Evolutionary conservation across 805 yeast genomes (phyloP).

Genomic region (Monosporozyma aquatica): DNA sequence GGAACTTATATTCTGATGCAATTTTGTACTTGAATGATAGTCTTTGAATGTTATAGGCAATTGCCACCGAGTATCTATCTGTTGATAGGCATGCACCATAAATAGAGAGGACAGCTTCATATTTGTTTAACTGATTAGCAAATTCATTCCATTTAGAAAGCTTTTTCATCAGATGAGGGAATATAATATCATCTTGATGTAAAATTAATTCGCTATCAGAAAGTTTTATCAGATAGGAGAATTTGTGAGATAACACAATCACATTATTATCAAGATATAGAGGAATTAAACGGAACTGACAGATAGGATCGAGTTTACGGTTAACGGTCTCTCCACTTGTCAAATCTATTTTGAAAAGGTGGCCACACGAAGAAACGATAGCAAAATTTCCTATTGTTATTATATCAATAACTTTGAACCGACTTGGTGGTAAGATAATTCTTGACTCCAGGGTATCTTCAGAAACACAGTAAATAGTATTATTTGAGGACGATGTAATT

Average conservation of each 20-base stretch:
- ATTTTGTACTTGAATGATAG: conserved; percentile 25
- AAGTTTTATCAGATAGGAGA: conserved; percentile 7
- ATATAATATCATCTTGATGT: conserved; percentile 14
- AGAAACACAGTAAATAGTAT: conserved; percentile 15
- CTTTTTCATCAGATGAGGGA: conserved; percentile 22
- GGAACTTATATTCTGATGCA: conserved; percentile 20
- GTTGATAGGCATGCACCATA: conserved; percentile 24
- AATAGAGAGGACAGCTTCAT: conserved; percentile 21
- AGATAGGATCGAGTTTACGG: conserved; percentile 3
- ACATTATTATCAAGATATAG: conserved; percentile 8
- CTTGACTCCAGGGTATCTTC: background rate
- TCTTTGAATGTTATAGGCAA: conserved; percentile 22
- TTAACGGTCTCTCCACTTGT: too few relatives aligned
- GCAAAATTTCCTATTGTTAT: conserved; percentile 6
- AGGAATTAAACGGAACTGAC: conserved; percentile 18
- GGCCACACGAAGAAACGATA: conserved; percentile 10
- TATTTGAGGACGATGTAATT: conserved; percentile 17
- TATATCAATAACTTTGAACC: conserved; percentile 19
- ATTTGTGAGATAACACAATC: conserved; percentile 15
- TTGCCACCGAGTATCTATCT: conserved; percentile 25
- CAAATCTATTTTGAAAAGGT: conserved; percentile 10
- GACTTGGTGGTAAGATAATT: conserved; percentile 8
- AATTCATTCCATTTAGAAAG: conserved; percentile 23
- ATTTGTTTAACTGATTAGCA: conserved; percentile 22
- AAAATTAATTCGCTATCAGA: background rate